Percentiles rank a stretch among this genome's conserved stretches.
phyloP scores from a whole-genome alignment of 148 eudicot species.

The Vaccinium darrowii region DNA sequence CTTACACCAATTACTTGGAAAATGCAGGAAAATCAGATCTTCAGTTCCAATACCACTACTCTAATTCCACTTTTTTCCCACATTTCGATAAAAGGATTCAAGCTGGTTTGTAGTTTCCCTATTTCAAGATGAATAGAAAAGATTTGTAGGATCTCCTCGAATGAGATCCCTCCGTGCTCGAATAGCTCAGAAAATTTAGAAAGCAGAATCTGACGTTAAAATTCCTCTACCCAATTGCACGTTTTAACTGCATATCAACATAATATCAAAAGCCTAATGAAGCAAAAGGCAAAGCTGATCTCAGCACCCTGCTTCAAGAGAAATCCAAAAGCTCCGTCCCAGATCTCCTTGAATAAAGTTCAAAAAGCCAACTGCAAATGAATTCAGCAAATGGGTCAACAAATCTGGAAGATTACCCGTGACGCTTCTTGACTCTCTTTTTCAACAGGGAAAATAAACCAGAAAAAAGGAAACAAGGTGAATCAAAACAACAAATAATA shows the following conservation, averaged over 20 bases:
- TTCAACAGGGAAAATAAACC: neutral
- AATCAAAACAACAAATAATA: neutral
- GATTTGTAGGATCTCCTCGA: neutral
- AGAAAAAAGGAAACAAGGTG: neutral
- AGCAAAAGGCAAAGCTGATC: neutral
- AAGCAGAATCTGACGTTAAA: neutral
- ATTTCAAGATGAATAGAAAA: neutral
- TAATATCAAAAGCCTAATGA: neutral
- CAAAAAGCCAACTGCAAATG: neutral
- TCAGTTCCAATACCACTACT: neutral
- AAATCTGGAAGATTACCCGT: constrained; percentile 12
- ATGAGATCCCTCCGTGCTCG: neutral
- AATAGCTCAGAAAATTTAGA: neutral
- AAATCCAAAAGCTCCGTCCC: neutral
- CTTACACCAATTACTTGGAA: neutral
- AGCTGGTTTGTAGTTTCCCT: neutral
- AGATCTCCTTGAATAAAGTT: neutral
- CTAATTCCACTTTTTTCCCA: neutral
- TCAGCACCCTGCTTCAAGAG: neutral
- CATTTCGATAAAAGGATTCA: neutral
- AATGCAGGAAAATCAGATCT: neutral
- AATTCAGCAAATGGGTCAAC: constrained; percentile 14
- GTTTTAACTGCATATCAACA: neutral
- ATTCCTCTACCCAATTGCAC: neutral
- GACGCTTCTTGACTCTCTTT: constrained; percentile 12